Evolutionary conservation across 2,329 filamentous ascomycete species (phyloP), one percentile per base, ranked within the genome.

Genomic region (Penicillium thymicola): DNA sequence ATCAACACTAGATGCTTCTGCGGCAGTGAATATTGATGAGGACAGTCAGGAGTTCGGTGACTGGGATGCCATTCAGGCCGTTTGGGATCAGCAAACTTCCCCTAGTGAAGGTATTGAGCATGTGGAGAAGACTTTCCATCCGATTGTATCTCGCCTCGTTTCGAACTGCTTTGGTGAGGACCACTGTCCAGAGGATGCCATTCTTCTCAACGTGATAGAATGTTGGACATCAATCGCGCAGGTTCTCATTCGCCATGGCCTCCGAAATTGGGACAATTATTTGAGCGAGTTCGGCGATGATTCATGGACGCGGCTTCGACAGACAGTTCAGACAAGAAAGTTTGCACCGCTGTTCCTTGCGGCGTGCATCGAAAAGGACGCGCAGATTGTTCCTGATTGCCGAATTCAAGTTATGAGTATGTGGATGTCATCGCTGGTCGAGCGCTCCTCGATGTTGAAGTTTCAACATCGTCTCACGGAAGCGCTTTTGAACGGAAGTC

Each of bases 11-110:
- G 60, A 72, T 49, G 53, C 53, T 28, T 36, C 47, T 21, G 32
- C 59, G n/a, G 51, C 67, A n/a, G 52, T 56, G 14, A 66, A 75
- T 27, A 63, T 63, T 5, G 81, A 77, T 53, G 84, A 86, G 51
- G 85, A 87, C 51, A 87, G 84, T 60, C 85, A 87, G 66, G 84
- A 87, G 45, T 87, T 85, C 64, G 84, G 84, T 30, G 83, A 85
- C 57, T 83, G 80, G 73, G 74, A 78, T 23, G 83, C 77, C 21
- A 73, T 86, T 48, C 79, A 82, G 55, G 79, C 81, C 38, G 65
- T 70, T 3, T 72, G 75, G 41, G 62, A 70, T 8, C 70, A 73
- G 27, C 65, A 72, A 37, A 44, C 48, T 28, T 54, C 64, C 28
- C 54, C 64, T 14, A 62, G 59, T 27, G 59, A 64, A 47, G 69